Evolutionary conservation across 164 flowering plant genomes (phyloP).

Genomic region (Macadamia integrifolia): DNA sequence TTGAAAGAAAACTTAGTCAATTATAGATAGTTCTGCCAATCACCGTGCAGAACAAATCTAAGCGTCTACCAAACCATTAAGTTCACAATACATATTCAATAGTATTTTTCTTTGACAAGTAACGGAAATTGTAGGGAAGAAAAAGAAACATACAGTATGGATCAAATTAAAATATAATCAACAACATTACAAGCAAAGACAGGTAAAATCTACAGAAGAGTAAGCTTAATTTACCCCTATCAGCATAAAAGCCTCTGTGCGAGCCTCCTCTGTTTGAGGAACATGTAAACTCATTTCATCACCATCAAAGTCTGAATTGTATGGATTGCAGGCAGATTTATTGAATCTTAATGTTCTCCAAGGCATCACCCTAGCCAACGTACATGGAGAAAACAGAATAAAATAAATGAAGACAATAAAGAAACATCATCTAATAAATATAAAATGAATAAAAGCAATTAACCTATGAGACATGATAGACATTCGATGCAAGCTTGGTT

Average conservation of each 20-base stretch:
- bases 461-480: constrained; percentile 98
- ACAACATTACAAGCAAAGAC: background rate
- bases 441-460: constrained; percentile 8
- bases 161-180: background rate
- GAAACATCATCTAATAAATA: background rate
- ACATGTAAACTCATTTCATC: constrained; percentile 99
- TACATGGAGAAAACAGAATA: constrained; percentile 1
- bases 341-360: constrained; percentile 97
- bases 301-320: constrained; percentile 96
- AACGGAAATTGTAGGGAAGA: too few relatives aligned
- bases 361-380: constrained; percentile 91
- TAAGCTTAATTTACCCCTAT: constrained; percentile 61
- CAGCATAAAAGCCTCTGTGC: constrained; percentile 90
- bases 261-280: constrained; percentile 97
- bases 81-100: too few relatives aligned
- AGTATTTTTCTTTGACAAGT: too few relatives aligned
- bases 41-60: too few relatives aligned
- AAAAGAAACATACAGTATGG: too few relatives aligned
- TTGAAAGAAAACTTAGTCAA: too few relatives aligned
- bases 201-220: background rate
- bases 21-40: too few relatives aligned
- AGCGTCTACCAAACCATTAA: too few relatives aligned
- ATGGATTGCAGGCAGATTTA: constrained; percentile 97
- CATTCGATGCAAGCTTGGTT: constrained; percentile 98
- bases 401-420: background rate